Evolutionary conservation across 169 alveolate species (phyloP).

Genomic region (Plasmodium ovale): DNA sequence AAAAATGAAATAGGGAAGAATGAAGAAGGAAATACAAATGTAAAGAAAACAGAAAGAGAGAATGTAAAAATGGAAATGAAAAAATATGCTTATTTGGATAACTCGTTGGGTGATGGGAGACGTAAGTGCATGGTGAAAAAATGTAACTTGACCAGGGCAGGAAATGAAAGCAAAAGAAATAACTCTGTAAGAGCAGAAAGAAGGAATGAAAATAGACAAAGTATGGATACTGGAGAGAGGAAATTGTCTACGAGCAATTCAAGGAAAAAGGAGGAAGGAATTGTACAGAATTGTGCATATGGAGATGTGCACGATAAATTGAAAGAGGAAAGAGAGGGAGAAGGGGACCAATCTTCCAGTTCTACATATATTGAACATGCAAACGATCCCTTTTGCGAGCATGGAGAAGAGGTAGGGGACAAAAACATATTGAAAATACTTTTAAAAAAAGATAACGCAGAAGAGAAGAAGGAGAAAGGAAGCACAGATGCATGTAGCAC

Average conservation of each 20-base stretch:
- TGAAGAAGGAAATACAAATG: conserved; percentile 10
- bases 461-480: neutral
- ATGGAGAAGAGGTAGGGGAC: neutral
- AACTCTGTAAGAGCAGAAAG: neutral
- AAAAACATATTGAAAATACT: neutral
- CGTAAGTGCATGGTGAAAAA: neutral
- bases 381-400: neutral
- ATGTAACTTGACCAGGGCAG: neutral
- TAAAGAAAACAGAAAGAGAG: neutral
- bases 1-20: neutral
- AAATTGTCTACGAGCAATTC: neutral
- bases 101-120: neutral
- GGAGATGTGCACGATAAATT: neutral
- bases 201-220: neutral
- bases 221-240: neutral
- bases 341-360: neutral
- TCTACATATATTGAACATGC: neutral
- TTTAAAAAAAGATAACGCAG: neutral
- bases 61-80: neutral
- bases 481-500: neutral
- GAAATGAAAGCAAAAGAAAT: neutral
- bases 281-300: neutral
- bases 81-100: neutral
- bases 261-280: neutral
- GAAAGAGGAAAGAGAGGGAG: neutral